These are phyloP conservation scores for Nigrospora oryzae DNA, from an alignment of 2,329 filamentous ascomycete genomes.

Conservation along the genomic window DNA sequence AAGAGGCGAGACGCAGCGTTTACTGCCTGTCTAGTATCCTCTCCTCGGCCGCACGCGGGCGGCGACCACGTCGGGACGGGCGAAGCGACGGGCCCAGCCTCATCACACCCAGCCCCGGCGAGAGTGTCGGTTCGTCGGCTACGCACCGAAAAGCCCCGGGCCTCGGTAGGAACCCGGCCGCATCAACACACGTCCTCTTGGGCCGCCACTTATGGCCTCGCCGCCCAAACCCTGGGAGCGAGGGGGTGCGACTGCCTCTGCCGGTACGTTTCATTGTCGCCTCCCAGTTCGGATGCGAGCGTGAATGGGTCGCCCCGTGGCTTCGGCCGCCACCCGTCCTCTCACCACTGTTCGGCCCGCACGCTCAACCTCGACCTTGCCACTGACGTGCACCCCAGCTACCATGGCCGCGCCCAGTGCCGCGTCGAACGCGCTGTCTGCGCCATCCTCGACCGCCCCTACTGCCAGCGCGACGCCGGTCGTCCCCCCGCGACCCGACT, in stretches of 20 bases:
- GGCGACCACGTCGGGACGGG: no score
- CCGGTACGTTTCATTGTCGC: slow-evolving; percentile 33
- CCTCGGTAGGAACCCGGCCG: no score
- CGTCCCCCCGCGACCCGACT: slow-evolving; percentile 72
- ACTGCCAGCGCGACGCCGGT: slow-evolving; percentile 46
- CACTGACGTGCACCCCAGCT: slow-evolving; percentile 22
- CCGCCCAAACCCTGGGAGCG: slow-evolving; percentile 98
- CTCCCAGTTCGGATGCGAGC: neutral
- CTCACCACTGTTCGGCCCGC: neutral
- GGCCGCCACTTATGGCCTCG: slow-evolving; percentile 48
- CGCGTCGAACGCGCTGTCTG: slow-evolving; percentile 27
- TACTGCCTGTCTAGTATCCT: no score
- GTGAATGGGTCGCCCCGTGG: neutral
- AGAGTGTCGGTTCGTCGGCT: no score
- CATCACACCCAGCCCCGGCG: no score
- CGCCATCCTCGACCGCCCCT: slow-evolving; percentile 31
- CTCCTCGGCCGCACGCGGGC: no score
- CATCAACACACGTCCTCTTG: no score
- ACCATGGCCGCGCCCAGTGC: slow-evolving; percentile 28
- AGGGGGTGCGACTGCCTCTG: slow-evolving; percentile 46
- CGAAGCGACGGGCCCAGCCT: no score
- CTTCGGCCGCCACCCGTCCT: neutral
- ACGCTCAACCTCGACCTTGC: neutral
- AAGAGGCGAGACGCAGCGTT: no score
- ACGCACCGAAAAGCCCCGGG: no score